Conservation (phyloP, 441 rosid species). For the Populus hybrid region DNA sequence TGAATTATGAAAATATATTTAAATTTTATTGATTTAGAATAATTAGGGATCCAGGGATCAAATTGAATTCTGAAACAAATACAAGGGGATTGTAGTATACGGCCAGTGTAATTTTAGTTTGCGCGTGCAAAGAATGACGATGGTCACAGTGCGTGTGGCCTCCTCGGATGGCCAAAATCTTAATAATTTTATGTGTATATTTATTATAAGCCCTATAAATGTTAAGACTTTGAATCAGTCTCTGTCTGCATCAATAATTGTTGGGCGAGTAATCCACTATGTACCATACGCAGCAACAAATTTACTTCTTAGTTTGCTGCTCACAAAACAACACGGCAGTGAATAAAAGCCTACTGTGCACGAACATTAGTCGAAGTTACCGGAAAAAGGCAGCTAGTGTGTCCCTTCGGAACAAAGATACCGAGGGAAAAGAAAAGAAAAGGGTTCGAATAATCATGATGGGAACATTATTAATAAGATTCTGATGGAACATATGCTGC, state of each 20-base stretch:
- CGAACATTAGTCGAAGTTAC: neutral
- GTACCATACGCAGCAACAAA: neutral
- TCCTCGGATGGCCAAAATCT: too few species aligned
- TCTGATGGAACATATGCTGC: conserved; percentile 40
- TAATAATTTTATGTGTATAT: too few species aligned
- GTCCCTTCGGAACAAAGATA: conserved; percentile 2
- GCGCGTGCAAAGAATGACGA: too few species aligned
- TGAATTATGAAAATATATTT: too few species aligned
- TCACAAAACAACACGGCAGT: neutral
- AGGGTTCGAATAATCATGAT: neutral
- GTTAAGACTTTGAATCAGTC: neutral
- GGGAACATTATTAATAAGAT: conserved; percentile 14
- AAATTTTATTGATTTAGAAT: too few species aligned
- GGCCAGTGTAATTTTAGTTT: too few species aligned
- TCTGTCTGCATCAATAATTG: neutral
- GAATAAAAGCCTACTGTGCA: neutral
- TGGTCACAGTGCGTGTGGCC: too few species aligned
- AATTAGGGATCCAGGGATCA: too few species aligned
- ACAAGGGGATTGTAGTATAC: too few species aligned
- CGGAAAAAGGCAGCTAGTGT: neutral
- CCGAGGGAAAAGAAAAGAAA: neutral
- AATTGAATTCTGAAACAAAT: too few species aligned
- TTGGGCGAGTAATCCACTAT: neutral
- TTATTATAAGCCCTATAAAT: too few species aligned
- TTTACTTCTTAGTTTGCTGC: neutral